Base-by-base conservation (phyloP, 768 basidiomycete species). In the Tulasnella sp. region DNA sequence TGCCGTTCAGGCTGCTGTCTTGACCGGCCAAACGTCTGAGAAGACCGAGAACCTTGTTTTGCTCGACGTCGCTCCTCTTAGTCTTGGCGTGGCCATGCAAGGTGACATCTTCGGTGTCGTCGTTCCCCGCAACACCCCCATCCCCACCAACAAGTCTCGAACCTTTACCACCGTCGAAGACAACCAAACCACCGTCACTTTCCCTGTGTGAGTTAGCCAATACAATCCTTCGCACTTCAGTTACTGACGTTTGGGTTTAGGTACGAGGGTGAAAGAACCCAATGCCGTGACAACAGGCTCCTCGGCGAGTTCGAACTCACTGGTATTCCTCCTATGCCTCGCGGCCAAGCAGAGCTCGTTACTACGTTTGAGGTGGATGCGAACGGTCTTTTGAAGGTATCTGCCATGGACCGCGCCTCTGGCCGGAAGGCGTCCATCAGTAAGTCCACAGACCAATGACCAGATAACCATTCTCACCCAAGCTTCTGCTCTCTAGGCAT, bases 91-190 rank as follows among this genome's bases (percentile, higher is more conserved):
- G 82, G 98, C 98, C 85, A 99, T 99, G 98, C 98, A 99, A 86
- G 98, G 98, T 83, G 98, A 99, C 84, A 94, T 99, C 84, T 99
- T 99, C 86, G 98, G 98, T 88, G 93, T 98, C 80, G 98, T 99
- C 83, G 96, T 99, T 82, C 97, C 97, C 84, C 93, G 98, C 82
- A 99, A 99, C 89, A 99, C 98, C 81, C 95, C 97, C 82, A 99
- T 99, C 85, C 98, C 98, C 78, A 96, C 97, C 84, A 99, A 96
- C 91, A 99, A 99, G 88, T 96, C 95, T 51, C 90, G 98, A 84
- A 94, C 93, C 73, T 99, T 99, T 90, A 99, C 98, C 82, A 99
- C 98, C 76, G 98, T 99, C 81, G 98, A 99, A 90, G 98, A 99
- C 89, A 99, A 99, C 89, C 98, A 99, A 87, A 99, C 98, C 80